Percentiles rank a stretch among this genome's conserved stretches.
phyloP scores from a whole-genome alignment of 139 green algal species.

The Chlorella vulgaris region DNA sequence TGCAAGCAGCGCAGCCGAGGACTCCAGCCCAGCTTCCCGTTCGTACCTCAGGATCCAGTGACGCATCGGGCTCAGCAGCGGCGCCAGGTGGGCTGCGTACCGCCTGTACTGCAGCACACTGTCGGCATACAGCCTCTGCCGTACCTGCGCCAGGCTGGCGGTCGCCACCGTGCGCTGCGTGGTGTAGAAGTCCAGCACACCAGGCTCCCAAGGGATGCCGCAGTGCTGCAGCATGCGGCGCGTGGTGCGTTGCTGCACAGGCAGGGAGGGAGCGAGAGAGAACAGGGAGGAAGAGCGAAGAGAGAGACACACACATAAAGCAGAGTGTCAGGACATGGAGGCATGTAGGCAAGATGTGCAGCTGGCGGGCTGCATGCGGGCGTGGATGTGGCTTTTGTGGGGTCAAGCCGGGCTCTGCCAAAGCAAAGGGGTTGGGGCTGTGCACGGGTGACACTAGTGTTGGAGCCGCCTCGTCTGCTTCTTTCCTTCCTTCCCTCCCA shows the following conservation, averaged over 20 bases:
- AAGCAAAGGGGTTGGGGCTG: no score
- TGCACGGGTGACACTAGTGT: no score
- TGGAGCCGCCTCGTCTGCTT: no score
- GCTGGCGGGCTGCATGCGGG: no score
- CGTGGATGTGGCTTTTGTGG: no score
- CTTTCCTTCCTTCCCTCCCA: no score
- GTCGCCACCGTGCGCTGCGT: conserved; percentile 61
- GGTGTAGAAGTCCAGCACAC: conserved; percentile 62
- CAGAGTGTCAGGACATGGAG: no score
- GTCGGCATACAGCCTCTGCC: conserved; percentile 64
- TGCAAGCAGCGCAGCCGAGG: conserved; percentile 4
- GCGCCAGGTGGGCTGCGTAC: conserved; percentile 57
- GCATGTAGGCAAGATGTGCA: no score
- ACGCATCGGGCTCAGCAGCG: conserved; percentile 38
- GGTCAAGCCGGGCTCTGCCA: no score
- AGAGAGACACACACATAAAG: no score
- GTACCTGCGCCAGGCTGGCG: conserved; percentile 76
- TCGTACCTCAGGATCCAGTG: conserved; percentile 24
- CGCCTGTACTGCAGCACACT: conserved; percentile 57
- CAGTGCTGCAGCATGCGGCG: conserved; percentile 55
- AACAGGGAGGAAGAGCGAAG: no score
- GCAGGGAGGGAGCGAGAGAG: neutral
- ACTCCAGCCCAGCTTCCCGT: conserved; percentile 5
- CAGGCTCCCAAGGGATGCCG: conserved; percentile 60
- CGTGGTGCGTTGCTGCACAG: conserved; percentile 21